A percentile compares a stretch with the other conserved stretches of the same genome.
Evolutionary conservation across 345 rosid species (phyloP).

Genomic region (Lenwebbia sp.): DNA sequence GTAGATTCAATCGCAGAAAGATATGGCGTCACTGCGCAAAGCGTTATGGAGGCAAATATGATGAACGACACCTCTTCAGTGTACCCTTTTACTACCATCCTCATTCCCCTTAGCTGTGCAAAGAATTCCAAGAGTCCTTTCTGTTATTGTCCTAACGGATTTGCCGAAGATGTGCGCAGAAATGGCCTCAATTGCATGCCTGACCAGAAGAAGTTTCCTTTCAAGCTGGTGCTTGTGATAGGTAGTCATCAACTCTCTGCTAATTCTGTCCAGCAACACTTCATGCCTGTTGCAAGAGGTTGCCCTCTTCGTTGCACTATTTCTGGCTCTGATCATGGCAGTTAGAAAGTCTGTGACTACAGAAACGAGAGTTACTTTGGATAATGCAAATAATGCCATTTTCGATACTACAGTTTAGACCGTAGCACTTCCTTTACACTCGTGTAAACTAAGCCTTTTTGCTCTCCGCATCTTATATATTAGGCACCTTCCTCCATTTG

Average conservation of each 20-base stretch:
- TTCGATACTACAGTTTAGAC: not conserved
- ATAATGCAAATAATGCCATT: not conserved
- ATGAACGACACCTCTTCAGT: slow-evolving; percentile 10
- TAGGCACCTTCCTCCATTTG: not conserved
- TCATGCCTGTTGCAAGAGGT: not conserved
- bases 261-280: not conserved
- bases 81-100: slow-evolving; percentile 37
- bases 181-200: not conserved
- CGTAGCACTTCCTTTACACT: not conserved
- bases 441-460: not conserved
- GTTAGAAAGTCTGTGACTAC: not conserved
- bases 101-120: slow-evolving; percentile 41
- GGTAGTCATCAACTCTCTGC: not conserved
- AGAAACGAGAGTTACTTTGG: not conserved
- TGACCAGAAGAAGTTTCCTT: not conserved
- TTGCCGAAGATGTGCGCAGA: not conserved
- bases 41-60: slow-evolving; percentile 36
- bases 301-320: not conserved
- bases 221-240: not conserved
- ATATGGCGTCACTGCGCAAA: slow-evolving; percentile 21
- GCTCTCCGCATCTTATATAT: not conserved
- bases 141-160: not conserved
- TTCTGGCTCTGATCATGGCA: not conserved
- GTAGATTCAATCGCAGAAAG: slow-evolving; percentile 26
- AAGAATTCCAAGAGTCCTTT: not conserved